phyloP scores from a whole-genome alignment of 2,329 filamentous ascomycete genomes.

The Sclerotinia minor region DNA sequence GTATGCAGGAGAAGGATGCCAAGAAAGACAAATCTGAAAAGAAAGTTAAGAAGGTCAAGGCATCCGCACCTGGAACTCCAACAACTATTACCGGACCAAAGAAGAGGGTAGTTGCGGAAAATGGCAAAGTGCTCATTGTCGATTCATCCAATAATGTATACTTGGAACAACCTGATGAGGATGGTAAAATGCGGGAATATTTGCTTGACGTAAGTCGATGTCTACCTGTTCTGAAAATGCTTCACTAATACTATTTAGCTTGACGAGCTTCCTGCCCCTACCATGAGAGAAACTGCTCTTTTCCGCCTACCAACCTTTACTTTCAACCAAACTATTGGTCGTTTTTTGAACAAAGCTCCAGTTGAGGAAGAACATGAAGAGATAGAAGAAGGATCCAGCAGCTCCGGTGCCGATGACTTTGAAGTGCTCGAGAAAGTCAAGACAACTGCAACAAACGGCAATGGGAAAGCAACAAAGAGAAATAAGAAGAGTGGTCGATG shows the following conservation, averaged over 20 bases:
- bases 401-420: slow-evolving; percentile 61
- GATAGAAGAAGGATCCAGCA: slow-evolving; percentile 48
- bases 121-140: slow-evolving; percentile 92
- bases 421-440: slow-evolving; percentile 59
- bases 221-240: slow-evolving; percentile 7
- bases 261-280: slow-evolving; percentile 76
- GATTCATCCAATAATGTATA: slow-evolving; percentile 91
- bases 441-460: slow-evolving; percentile 38
- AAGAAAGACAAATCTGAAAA: slow-evolving; percentile 66
- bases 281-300: slow-evolving; percentile 78
- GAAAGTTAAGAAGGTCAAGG: slow-evolving; percentile 54
- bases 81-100: slow-evolving; percentile 67
- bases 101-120: slow-evolving; percentile 88
- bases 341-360: slow-evolving; percentile 47
- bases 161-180: slow-evolving; percentile 86
- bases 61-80: slow-evolving; percentile 43
- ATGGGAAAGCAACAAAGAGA: slow-evolving; percentile 34
- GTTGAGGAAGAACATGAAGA: slow-evolving; percentile 44
- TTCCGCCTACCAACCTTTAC: slow-evolving; percentile 74
- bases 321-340: slow-evolving; percentile 59
- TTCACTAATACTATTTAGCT: slow-evolving; percentile 50
- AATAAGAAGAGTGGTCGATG: slow-evolving; percentile 38
- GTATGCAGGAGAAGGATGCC: slow-evolving; percentile 82
- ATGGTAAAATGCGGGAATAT: slow-evolving; percentile 79
- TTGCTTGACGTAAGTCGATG: slow-evolving; percentile 74